Evolutionary conservation across 306 rosid genomes (phyloP), one percentile per base, ranked within the genome.

Genomic region (Lathyrus oleraceus): DNA sequence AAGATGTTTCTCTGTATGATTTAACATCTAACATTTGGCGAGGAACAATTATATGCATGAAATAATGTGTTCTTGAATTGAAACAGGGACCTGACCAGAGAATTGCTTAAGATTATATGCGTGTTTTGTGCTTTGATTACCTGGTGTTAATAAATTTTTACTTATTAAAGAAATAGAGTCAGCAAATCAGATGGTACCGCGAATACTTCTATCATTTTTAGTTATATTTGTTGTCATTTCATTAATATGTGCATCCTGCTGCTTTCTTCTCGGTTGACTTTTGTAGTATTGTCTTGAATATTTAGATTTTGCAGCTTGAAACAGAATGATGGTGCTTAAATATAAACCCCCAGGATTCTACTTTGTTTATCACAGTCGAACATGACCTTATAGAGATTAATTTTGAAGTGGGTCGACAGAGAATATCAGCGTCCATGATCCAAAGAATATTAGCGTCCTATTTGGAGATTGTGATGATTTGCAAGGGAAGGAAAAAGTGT

Each of bases 401-500:
- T 35, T 62, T 79, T 69, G 7, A 53, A 61, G 67, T 63, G 52
- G 62, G 51, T 44, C 16, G 54, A 54, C 28, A 49, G 30, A 47
- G 65, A 36, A 27, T 62, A 57, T 62, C 5, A 62, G n/a, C 16
- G 48, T 17, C 71, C 40, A 48, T 64, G 49, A 69, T 40, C 12
- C 63, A 42, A 21, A 59, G 61, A 42, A 16, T 56, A 40, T 56
- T 39, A 52, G 3, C 14, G 10, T 36, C 75, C 28, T 25, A 15
- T 6, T 54, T 23, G 39, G 17, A 61, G 56, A 64, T 61, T 45
- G 43, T 51, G 76, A 76, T 70, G 72, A 67, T 78, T 69, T 79
- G 80, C 84, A 61, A 77, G 36, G 15, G 84, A 81, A 85, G 87
- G 74, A 64, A 40, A 39, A 82, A 83, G 65, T 64, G 45, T 65